These are phyloP conservation scores for Rhododendron ferrugineum DNA, from an alignment of 148 eudicot genomes.

Conservation along the genomic window DNA sequence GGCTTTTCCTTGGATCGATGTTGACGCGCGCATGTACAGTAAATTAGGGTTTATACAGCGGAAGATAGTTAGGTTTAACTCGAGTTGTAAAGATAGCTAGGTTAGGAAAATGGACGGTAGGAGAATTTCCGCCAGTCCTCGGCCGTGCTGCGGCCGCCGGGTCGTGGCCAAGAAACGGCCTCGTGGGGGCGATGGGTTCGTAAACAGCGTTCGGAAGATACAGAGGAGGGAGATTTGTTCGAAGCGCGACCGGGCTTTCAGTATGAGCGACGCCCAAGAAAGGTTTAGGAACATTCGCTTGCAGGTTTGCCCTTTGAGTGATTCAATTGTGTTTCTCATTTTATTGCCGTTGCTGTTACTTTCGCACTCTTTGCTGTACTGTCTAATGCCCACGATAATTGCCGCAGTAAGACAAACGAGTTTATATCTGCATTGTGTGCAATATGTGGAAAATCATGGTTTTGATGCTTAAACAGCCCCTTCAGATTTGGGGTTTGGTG, in stretches of 20 bases:
- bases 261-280: slow-evolving; percentile 91
- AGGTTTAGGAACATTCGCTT: slow-evolving; percentile 80
- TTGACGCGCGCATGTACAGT: not conserved
- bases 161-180: slow-evolving; percentile 81
- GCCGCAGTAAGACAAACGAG: not conserved
- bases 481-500: not conserved
- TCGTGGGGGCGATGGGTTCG: slow-evolving; percentile 70
- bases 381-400: slow-evolving; percentile 26
- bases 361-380: not conserved
- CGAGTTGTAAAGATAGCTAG: slow-evolving; percentile 19
- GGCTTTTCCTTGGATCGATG: slow-evolving; percentile 1
- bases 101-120: slow-evolving; percentile 65
- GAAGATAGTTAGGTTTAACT: not conserved
- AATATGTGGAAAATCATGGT: not conserved
- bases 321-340: not conserved
- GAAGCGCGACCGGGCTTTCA: slow-evolving; percentile 71
- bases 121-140: slow-evolving; percentile 77
- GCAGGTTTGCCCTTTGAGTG: slow-evolving; percentile 46
- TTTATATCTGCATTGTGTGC: not conserved
- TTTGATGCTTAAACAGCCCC: not conserved
- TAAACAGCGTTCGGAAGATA: slow-evolving; percentile 84
- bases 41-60: not conserved
- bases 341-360: not conserved
- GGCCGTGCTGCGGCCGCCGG: slow-evolving; percentile 75
- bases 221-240: slow-evolving; percentile 95